Evolutionary conservation across 179 eudicot genomes (phyloP).

Genomic region (Beta macrorhiza): DNA sequence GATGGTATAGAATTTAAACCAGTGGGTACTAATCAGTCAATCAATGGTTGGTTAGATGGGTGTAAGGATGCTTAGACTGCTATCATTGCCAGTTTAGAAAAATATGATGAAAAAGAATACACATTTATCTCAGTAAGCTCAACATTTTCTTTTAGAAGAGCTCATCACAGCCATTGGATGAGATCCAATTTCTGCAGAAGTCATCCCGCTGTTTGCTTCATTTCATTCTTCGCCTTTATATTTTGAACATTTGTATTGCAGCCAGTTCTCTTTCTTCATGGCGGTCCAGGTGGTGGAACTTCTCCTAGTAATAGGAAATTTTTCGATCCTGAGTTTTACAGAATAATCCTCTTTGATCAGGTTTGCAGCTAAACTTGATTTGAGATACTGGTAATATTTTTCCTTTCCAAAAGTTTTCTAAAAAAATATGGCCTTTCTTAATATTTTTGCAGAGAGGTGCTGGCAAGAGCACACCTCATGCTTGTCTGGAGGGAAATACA

Average conservation of each 20-base stretch:
- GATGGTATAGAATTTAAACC: not conserved
- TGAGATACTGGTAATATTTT: not conserved
- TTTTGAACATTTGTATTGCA: slow-evolving; percentile 36
- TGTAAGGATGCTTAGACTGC: not conserved
- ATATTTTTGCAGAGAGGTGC: slow-evolving; percentile 70
- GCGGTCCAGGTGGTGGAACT: slow-evolving; percentile 99
- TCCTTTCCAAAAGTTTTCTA: slow-evolving; percentile 5
- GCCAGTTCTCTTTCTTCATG: slow-evolving; percentile 98
- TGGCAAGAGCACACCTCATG: slow-evolving; percentile 97
- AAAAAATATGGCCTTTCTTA: not conserved
- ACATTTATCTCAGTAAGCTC: not conserved
- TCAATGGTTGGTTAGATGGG: not conserved
- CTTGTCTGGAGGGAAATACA: slow-evolving; percentile 90
- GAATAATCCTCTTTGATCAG: slow-evolving; percentile 96
- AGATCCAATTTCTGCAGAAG: not conserved
- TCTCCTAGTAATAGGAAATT: slow-evolving; percentile 84
- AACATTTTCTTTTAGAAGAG: not conserved
- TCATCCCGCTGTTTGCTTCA: not conserved
- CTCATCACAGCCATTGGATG: not conserved
- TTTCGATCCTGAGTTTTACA: slow-evolving; percentile 90
- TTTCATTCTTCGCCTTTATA: not conserved
- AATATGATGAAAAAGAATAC: not conserved
- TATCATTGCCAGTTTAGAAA: not conserved
- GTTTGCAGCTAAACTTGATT: slow-evolving; percentile 37
- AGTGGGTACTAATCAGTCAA: not conserved